These are phyloP conservation scores for Anastatica hierochuntica DNA, from an alignment of 345 rosid genomes.

Conservation along the genomic window DNA sequence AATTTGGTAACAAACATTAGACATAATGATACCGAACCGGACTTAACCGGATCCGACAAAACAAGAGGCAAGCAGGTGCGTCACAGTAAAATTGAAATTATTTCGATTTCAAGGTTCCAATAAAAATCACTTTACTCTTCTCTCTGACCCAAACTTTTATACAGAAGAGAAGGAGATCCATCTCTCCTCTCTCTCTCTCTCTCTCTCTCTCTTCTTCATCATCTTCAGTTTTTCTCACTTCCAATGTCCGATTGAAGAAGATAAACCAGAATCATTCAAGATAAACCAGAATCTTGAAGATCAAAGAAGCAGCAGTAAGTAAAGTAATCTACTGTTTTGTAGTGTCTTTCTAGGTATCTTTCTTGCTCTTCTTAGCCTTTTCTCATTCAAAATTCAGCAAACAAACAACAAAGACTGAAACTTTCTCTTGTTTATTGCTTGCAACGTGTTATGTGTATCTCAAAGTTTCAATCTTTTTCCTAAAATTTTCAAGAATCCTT, in stretches of 20 bases:
- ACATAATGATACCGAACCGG: constrained; percentile 19
- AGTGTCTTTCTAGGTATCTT: no score
- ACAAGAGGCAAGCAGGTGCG: constrained; percentile 19
- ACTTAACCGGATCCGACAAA: constrained; percentile 15
- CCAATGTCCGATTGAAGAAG: constrained; percentile 7
- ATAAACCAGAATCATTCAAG: neutral
- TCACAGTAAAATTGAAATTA: constrained; percentile 18
- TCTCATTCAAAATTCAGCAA: constrained; percentile 7
- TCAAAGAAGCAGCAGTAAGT: no score
- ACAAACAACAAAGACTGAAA: neutral
- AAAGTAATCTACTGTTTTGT: no score
- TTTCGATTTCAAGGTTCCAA: constrained; percentile 6
- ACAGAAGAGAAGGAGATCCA: constrained; percentile 14
- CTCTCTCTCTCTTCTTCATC: neutral
- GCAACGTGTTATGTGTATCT: constrained; percentile 6
- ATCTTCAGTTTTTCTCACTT: no score
- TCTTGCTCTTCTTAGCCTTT: neutral
- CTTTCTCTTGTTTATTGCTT: constrained; percentile 1
- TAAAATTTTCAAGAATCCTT: no score
- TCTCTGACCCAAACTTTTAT: constrained; percentile 19
- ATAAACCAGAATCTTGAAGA: neutral
- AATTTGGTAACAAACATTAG: no score
- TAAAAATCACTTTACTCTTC: constrained; percentile 21
- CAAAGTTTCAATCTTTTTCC: constrained; percentile 9
- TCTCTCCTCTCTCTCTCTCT: no score